phyloP scores from a whole-genome alignment of 2,329 filamentous ascomycete genomes.

The Colletotrichum endophyticum region DNA sequence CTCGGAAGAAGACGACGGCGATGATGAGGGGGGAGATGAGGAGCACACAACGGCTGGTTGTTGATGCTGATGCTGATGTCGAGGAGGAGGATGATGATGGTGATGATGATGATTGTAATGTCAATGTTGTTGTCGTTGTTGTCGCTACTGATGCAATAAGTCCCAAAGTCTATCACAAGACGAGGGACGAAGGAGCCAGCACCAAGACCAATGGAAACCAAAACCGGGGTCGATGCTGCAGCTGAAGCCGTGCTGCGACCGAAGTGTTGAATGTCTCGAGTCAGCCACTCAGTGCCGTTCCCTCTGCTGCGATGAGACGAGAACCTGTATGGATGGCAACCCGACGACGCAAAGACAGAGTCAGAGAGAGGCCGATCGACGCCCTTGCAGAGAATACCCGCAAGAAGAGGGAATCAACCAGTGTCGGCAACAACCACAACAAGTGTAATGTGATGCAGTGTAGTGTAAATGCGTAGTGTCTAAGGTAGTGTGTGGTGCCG shows the following conservation, averaged over 20 bases:
- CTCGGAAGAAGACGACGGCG: neutral
- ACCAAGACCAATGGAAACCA: neutral
- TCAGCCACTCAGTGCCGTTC: neutral
- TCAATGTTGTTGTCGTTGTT: neutral
- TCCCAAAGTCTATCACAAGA: neutral
- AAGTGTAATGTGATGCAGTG: neutral
- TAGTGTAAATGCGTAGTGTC: neutral
- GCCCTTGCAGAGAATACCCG: neutral
- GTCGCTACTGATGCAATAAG: neutral
- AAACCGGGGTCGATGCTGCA: neutral
- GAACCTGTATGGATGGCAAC: neutral
- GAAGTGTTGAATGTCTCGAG: neutral
- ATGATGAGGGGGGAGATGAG: neutral
- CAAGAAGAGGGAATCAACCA: neutral
- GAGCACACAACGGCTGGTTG: neutral
- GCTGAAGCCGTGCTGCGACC: constrained; percentile 2
- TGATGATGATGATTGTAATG: neutral
- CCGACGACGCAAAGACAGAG: neutral
- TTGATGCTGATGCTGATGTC: neutral
- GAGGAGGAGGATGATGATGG: neutral
- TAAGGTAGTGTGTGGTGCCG: neutral
- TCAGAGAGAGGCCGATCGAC: neutral
- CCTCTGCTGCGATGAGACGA: neutral
- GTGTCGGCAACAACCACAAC: neutral
- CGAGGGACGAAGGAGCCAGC: neutral